Conservation (phyloP, 1,139 yeast genomes). For the Nematodospora anomalae region DNA sequence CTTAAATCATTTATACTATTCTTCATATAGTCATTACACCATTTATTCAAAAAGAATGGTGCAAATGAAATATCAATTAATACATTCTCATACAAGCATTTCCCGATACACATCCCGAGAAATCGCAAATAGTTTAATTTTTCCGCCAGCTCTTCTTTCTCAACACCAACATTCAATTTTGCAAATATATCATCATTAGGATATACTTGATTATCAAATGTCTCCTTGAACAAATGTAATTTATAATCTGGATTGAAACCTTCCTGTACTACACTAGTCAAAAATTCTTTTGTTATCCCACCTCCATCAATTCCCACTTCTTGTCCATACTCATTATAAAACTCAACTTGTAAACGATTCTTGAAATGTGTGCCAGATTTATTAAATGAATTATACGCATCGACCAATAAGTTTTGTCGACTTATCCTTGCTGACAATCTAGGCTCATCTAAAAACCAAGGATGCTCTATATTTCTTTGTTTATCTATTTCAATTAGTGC, state of each 20-base stretch:
- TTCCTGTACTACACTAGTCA: constrained; percentile 69
- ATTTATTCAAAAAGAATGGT: constrained; percentile 77
- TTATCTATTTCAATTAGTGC: constrained; percentile 57
- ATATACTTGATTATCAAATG: constrained; percentile 61
- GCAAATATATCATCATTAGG: constrained; percentile 67
- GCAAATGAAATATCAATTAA: constrained; percentile 84
- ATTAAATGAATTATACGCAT: constrained; percentile 64
- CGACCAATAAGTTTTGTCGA: constrained; percentile 68
- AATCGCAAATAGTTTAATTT: constrained; percentile 53
- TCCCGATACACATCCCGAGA: constrained; percentile 82
- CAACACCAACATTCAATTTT: constrained; percentile 24
- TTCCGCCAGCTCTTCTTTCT: constrained; percentile 26
- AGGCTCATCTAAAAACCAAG: constrained; percentile 18
- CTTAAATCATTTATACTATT: constrained; percentile 78
- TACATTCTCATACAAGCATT: constrained; percentile 83
- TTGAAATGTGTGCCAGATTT: constrained; percentile 51
- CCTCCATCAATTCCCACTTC: constrained; percentile 98
- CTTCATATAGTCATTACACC: constrained; percentile 48
- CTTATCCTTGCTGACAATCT: constrained; percentile 54
- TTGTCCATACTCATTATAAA: constrained; percentile 62
- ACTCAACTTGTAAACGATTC: constrained; percentile 59
- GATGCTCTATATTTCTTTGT: constrained; percentile 20
- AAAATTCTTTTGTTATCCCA: constrained; percentile 88
- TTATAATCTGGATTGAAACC: constrained; percentile 53
- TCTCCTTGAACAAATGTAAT: constrained; percentile 47